Evolutionary conservation across 2,329 filamentous ascomycete genomes (phyloP).

Genomic region (Harringtonia aguacate): DNA sequence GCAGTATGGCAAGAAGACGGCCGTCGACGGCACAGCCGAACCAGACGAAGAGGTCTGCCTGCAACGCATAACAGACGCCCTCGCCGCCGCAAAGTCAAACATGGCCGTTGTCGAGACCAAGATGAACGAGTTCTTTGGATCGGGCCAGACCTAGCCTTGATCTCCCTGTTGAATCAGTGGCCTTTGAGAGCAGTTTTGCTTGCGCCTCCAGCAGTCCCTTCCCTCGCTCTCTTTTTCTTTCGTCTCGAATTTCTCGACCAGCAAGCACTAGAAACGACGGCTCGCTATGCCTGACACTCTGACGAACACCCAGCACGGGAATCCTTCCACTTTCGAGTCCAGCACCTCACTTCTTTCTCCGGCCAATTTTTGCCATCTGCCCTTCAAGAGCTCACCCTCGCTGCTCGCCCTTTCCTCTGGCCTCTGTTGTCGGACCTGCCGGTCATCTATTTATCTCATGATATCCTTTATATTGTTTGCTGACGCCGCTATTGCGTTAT

Average conservation of each 20-base stretch:
- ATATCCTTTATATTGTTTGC: too few relatives aligned
- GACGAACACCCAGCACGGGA: too few relatives aligned
- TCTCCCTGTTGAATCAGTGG: background rate
- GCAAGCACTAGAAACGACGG: too few relatives aligned
- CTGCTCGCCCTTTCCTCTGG: too few relatives aligned
- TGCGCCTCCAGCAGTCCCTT: background rate
- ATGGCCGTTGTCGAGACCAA: constrained; percentile 62
- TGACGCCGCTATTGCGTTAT: too few relatives aligned
- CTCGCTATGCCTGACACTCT: too few relatives aligned
- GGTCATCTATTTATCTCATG: too few relatives aligned
- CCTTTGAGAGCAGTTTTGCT: background rate
- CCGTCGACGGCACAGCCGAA: constrained; percentile 61
- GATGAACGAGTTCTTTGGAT: constrained; percentile 57
- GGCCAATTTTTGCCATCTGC: too few relatives aligned
- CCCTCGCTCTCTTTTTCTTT: background rate
- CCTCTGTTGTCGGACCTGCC: too few relatives aligned
- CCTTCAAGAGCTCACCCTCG: too few relatives aligned
- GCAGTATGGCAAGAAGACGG: constrained; percentile 75
- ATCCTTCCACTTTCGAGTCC: too few relatives aligned
- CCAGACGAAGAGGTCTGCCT: constrained; percentile 59
- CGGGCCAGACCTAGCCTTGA: constrained; percentile 5
- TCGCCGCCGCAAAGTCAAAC: constrained; percentile 63
- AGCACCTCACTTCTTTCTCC: too few relatives aligned
- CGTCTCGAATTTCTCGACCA: background rate
- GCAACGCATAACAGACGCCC: constrained; percentile 55